Conservation (phyloP, 352 stramenopile genomes). For the Globisporangium polare region DNA sequence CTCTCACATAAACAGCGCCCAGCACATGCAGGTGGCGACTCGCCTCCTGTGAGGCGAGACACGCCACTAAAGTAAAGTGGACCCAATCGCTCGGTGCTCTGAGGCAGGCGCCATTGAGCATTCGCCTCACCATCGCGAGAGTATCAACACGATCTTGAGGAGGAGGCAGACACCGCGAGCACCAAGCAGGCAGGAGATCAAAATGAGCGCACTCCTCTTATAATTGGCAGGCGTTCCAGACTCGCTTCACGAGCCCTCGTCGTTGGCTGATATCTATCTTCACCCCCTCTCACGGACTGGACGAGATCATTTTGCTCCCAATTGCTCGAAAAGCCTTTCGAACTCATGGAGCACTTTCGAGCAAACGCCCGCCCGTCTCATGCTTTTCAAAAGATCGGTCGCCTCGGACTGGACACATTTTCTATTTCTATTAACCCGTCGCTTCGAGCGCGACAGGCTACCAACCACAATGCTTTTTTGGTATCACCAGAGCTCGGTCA, state of each 20-base stretch:
- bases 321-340: background rate
- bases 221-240: background rate
- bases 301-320: constrained; percentile 7
- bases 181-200: too few species aligned
- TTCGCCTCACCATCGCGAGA: background rate
- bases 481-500: constrained; percentile 76
- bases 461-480: background rate
- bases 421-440: constrained; percentile 5
- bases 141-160: background rate
- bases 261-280: too few species aligned
- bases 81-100: background rate
- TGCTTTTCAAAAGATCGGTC: background rate
- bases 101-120: constrained; percentile 1
- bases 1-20: too few species aligned
- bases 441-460: background rate
- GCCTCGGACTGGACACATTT: background rate
- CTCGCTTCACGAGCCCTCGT: too few species aligned
- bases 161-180: background rate
- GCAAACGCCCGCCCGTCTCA: background rate
- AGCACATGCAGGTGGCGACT: too few species aligned
- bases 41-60: background rate
- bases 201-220: constrained; percentile 1
- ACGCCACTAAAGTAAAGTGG: background rate
- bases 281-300: too few species aligned
- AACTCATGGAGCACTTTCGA: background rate